Evolutionary conservation across 2,329 filamentous ascomycete genomes (phyloP).

Genomic region (Colletotrichum melonis): DNA sequence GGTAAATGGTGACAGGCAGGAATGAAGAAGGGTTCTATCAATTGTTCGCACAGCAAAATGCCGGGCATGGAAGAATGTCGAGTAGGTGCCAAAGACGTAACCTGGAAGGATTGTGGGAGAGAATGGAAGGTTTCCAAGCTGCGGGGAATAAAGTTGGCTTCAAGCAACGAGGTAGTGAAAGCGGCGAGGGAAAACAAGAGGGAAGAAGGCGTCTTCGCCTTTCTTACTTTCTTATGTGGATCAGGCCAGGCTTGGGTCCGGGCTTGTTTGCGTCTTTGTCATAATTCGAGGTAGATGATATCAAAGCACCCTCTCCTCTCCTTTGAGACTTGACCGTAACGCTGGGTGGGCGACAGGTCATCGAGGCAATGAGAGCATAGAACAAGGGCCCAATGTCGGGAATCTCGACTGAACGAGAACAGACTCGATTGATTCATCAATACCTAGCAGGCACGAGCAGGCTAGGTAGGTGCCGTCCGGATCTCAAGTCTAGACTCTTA

Average conservation of each 20-base stretch:
- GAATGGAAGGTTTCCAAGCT: slow-evolving; percentile 3
- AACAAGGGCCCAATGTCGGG: neutral
- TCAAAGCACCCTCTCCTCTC: neutral
- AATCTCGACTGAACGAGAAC: neutral
- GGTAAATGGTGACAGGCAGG: neutral
- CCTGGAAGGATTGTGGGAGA: neutral
- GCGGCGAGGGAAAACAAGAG: neutral
- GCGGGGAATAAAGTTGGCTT: neutral
- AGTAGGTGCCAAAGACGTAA: neutral
- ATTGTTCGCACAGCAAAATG: neutral
- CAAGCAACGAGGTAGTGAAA: neutral
- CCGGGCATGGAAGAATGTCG: slow-evolving; percentile 27
- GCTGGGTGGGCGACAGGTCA: neutral
- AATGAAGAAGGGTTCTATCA: too few species aligned
- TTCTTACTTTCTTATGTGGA: neutral
- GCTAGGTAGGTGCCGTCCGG: too few species aligned
- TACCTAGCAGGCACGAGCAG: too few species aligned
- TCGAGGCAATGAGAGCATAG: neutral
- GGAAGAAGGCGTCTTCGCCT: neutral
- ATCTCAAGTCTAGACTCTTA: too few species aligned
- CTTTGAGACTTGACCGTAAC: neutral
- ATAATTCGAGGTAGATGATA: neutral
- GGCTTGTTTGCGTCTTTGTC: neutral
- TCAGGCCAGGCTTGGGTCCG: neutral
- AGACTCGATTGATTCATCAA: neutral